Percentiles rank a stretch among this genome's conserved stretches.
These are phyloP conservation scores for Stygiomarasmius scandens DNA, from an alignment of 1,284 basidiomycete genomes.

Conservation along the genomic window DNA sequence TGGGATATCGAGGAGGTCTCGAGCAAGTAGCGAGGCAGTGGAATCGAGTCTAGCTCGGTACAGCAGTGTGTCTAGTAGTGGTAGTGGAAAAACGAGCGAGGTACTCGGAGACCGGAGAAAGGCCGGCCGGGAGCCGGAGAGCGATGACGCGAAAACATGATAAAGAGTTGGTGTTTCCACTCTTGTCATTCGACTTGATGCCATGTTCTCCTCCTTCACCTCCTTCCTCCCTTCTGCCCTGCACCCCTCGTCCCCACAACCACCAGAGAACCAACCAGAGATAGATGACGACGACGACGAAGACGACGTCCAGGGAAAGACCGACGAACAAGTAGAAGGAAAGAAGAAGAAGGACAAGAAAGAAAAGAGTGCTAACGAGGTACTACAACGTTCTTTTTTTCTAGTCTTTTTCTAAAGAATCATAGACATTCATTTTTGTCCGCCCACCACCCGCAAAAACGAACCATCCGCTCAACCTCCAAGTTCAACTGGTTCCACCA, in stretches of 20 bases:
- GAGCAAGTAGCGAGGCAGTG: too few relatives aligned
- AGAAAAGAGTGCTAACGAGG: constrained; percentile 58
- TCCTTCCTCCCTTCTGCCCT: constrained; percentile 63
- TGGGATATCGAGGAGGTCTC: too few relatives aligned
- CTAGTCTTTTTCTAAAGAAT: constrained; percentile 81
- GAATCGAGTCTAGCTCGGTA: too few relatives aligned
- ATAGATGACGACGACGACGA: constrained; percentile 28
- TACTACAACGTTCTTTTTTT: constrained; percentile 82
- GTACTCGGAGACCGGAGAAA: too few relatives aligned
- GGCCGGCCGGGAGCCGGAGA: too few relatives aligned
- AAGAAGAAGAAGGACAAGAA: constrained; percentile 43
- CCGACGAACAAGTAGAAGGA: constrained; percentile 28
- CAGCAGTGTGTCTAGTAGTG: too few relatives aligned
- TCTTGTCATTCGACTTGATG: too few relatives aligned
- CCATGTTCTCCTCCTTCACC: constrained; percentile 66
- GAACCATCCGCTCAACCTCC: constrained; percentile 89
- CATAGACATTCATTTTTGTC: constrained; percentile 83
- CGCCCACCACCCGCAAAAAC: constrained; percentile 82
- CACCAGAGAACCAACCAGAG: constrained; percentile 22
- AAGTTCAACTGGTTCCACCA: constrained; percentile 89
- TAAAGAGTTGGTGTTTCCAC: too few relatives aligned
- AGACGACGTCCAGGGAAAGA: constrained; percentile 18
- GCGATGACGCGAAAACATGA: too few relatives aligned
- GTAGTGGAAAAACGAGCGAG: too few relatives aligned
- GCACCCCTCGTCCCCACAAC: constrained; percentile 34